These are phyloP conservation scores for Pholiota microspora DNA, from an alignment of 768 basidiomycete species.

Conservation along the genomic window DNA sequence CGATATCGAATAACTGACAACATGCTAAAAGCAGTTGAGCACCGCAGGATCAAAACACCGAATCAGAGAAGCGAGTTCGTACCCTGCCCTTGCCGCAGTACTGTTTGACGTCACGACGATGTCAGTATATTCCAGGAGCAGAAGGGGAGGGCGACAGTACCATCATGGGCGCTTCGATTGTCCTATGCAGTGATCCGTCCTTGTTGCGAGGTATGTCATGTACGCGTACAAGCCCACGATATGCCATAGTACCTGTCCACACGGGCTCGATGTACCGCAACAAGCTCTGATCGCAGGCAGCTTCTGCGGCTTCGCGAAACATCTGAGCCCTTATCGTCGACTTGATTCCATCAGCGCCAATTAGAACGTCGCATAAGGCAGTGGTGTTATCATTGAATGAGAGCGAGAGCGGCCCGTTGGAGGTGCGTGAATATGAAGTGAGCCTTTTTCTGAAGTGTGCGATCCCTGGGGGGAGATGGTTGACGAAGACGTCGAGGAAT, in stretches of 20 bases:
- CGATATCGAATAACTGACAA: slow-evolving; percentile 48
- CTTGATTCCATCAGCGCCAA: slow-evolving; percentile 48
- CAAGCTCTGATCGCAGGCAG: slow-evolving; percentile 22
- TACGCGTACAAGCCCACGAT: slow-evolving; percentile 43
- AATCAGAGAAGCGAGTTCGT: background rate
- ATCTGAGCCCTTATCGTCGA: slow-evolving; percentile 31
- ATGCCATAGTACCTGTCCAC: slow-evolving; percentile 46
- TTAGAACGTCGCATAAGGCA: slow-evolving; percentile 36
- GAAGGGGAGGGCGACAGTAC: slow-evolving; percentile 22
- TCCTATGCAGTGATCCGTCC: slow-evolving; percentile 28
- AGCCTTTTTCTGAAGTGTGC: slow-evolving; percentile 38
- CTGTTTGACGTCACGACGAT: slow-evolving; percentile 19
- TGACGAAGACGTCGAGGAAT: slow-evolving; percentile 41
- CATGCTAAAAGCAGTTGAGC: slow-evolving; percentile 30
- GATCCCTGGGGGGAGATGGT: slow-evolving; percentile 29
- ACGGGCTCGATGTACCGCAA: slow-evolving; percentile 36
- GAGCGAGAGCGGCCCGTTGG: slow-evolving; percentile 19
- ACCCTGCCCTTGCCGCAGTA: slow-evolving; percentile 50
- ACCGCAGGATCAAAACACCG: background rate
- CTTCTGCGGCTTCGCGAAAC: slow-evolving; percentile 23
- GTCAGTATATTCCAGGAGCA: slow-evolving; percentile 4
- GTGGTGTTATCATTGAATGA: slow-evolving; percentile 32
- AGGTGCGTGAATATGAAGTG: slow-evolving; percentile 22
- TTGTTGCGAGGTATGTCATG: slow-evolving; percentile 27
- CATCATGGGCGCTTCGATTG: slow-evolving; percentile 41